Conservation (phyloP, 1,284 basidiomycete species). For the Xerocomus nothofagi region DNA sequence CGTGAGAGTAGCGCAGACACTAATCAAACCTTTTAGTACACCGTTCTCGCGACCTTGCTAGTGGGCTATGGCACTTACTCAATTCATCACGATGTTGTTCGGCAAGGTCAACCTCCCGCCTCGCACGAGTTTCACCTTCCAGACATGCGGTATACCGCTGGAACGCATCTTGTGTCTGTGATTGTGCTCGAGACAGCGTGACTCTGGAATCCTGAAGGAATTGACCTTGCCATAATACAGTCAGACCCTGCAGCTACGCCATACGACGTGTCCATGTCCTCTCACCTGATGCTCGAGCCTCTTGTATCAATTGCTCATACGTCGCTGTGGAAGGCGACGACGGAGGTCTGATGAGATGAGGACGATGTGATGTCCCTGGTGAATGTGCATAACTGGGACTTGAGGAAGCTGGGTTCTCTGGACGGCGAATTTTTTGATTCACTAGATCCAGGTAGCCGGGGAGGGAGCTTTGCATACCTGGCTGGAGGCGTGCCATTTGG, state of each 20-base stretch:
- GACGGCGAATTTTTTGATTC: slow-evolving; percentile 6
- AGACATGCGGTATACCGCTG: slow-evolving; percentile 65
- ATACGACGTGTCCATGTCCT: slow-evolving; percentile 4
- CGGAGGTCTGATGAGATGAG: slow-evolving; percentile 32
- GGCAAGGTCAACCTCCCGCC: slow-evolving; percentile 58
- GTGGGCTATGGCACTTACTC: slow-evolving; percentile 44
- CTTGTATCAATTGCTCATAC: slow-evolving; percentile 35
- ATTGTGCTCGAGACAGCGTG: slow-evolving; percentile 54
- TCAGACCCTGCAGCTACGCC: slow-evolving; percentile 10
- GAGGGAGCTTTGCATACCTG: slow-evolving; percentile 35
- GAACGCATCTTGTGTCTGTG: slow-evolving; percentile 71
- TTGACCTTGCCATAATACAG: slow-evolving; percentile 35
- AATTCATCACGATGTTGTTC: slow-evolving; percentile 72
- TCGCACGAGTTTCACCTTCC: slow-evolving; percentile 63
- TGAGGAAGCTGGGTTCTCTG: slow-evolving; percentile 33
- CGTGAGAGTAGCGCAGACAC: slow-evolving; percentile 55
- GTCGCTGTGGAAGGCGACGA: slow-evolving; percentile 35
- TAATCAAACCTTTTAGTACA: slow-evolving; percentile 27
- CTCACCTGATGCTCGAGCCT: slow-evolving; percentile 37
- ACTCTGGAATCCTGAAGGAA: slow-evolving; percentile 42
- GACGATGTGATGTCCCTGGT: slow-evolving; percentile 32
- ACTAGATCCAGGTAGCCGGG: slow-evolving; percentile 1
- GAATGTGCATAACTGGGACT: slow-evolving; percentile 36
- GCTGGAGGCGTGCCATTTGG: slow-evolving; percentile 37
- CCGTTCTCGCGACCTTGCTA: slow-evolving; percentile 16